These are phyloP conservation scores for Chrysanthemum seticuspe DNA, from an alignment of 129 eudicot genomes.

Conservation along the genomic window DNA sequence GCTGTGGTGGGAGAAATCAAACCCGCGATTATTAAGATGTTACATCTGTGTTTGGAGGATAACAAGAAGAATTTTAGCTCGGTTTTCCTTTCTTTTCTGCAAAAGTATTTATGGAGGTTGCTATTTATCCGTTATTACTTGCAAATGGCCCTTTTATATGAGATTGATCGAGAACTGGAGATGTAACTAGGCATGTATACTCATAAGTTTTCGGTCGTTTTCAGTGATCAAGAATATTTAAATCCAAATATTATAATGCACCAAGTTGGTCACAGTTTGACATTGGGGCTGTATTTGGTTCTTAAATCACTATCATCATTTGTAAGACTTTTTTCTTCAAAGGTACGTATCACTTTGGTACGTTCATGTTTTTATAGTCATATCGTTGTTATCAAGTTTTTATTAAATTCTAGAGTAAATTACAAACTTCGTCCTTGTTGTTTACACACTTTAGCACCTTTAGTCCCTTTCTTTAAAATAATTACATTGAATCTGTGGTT, in stretches of 20 bases:
- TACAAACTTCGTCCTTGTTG: no score
- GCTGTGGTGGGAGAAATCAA: conserved; percentile 59
- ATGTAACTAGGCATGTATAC: neutral
- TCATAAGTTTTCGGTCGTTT: neutral
- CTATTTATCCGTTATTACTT: neutral
- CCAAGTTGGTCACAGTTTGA: neutral
- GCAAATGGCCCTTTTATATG: neutral
- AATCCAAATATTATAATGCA: neutral
- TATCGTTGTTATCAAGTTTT: neutral
- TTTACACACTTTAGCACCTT: no score
- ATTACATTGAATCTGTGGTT: no score
- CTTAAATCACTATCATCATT: neutral
- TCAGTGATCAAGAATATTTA: neutral
- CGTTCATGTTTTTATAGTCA: neutral
- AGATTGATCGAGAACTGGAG: neutral
- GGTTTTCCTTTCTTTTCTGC: neutral
- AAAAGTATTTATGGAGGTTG: neutral
- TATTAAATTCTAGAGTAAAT: no score
- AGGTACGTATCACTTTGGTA: neutral
- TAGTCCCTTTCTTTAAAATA: no score
- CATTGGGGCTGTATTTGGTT: conserved; percentile 9
- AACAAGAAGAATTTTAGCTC: conserved; percentile 6
- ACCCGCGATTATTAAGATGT: conserved; percentile 40
- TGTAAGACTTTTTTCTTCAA: conserved; percentile 1
- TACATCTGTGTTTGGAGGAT: neutral